These are phyloP conservation scores for Rosa chinensis DNA, from an alignment of 306 rosid genomes.

Conservation along the genomic window DNA sequence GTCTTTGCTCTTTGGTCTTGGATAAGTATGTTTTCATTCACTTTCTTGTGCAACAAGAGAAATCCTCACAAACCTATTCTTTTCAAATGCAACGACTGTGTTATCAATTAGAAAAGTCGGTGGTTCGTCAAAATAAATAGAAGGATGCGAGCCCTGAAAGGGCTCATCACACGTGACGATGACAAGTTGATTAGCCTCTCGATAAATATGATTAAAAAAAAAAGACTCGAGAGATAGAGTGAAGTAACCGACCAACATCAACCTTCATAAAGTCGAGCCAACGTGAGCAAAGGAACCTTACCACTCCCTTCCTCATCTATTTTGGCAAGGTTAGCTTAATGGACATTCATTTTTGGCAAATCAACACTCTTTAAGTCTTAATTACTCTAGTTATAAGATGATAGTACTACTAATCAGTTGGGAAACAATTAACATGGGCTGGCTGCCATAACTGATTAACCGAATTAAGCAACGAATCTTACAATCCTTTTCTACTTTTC, in stretches of 20 bases:
- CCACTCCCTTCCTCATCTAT: not conserved
- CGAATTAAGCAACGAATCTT: conserved; percentile 79
- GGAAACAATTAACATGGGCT: conserved; percentile 35
- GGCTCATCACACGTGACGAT: not conserved
- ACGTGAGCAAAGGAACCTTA: not conserved
- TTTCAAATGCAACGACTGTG: not conserved
- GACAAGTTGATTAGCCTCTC: not conserved
- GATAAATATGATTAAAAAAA: not conserved
- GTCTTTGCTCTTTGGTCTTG: not conserved
- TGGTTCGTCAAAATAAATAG: not conserved
- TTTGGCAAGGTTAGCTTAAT: not conserved
- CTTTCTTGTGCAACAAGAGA: conserved; percentile 5
- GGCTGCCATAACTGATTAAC: conserved; percentile 58
- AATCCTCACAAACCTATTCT: not conserved
- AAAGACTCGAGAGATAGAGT: not conserved
- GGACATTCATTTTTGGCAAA: not conserved
- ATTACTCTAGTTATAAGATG: not conserved
- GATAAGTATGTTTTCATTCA: conserved; percentile 24
- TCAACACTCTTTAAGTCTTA: not conserved
- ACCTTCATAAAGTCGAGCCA: not conserved
- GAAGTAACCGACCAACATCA: not conserved
- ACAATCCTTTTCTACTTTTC: conserved; percentile 24
- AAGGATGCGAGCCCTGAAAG: not conserved
- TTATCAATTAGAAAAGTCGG: not conserved
- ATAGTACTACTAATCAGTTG: not conserved